Evolutionary conservation across 1,284 basidiomycete genomes (phyloP), one percentile per base, ranked within the genome.

Genomic region (Malassezia restricta): DNA sequence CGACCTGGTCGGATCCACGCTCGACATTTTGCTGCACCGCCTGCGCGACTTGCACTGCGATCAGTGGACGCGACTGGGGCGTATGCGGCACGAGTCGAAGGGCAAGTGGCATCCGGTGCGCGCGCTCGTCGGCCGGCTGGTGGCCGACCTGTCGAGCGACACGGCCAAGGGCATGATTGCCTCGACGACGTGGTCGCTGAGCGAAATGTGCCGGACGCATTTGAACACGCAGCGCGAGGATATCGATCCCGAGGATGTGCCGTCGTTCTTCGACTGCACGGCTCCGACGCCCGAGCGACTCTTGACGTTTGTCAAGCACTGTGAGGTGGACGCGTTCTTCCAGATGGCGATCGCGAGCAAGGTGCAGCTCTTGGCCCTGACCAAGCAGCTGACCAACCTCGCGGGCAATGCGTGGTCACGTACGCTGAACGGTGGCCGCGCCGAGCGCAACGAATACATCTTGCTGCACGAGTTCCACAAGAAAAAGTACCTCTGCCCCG

Each of bases 391-490:
- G 40, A 98, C 92, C 2, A 91, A 87, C 70, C 80, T 99, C n/a
- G 91, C 94, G 47, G 94, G 94, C 8, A 98, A 98, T 70, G 84
- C 87, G 35, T 98, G 94, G 92, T 70, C 66, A 45, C 62, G 70
- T 54, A 71, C 68, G 30, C 62, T 73, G 41, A 70, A 68, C 45
- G 68, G 70, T 29, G 92, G 92, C 63, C 87, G 94, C 58, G 91
- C 94, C 0, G 91, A 96, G 71, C 85, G 94, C 33, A 99, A 98
- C 76, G 94, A 98, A 75, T 98, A 92, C 78, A 98, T 99, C 80
- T 76, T 98, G 56, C 78, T 99, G 15, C 94, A 98, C 75, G 91
- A 96, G 71, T 99, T 99, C 77, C 90, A 98, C 73, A 81, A 84
- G 7, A 81, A 92, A 47, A 95, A 95, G 76, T 96, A 91, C 72